Evolutionary conservation across 2,329 filamentous ascomycete species (phyloP).

Genomic region (Colletotrichum chlorophyti): DNA sequence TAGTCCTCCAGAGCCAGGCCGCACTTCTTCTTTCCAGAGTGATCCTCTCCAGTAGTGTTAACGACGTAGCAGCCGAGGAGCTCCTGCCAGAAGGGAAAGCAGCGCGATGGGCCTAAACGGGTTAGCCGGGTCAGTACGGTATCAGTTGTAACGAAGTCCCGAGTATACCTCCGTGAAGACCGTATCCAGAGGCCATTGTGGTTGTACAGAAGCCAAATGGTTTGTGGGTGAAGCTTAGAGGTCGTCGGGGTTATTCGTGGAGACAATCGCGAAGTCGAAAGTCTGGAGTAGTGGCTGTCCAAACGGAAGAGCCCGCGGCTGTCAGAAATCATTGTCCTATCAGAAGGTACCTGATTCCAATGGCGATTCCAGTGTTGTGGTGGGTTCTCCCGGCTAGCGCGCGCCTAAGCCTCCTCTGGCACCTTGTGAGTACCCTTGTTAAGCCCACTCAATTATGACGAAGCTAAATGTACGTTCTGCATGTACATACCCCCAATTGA

Average conservation of each 20-base stretch:
- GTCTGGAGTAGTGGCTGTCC: neutral
- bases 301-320: slow-evolving; percentile 17
- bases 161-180: slow-evolving; percentile 75
- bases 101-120: slow-evolving; percentile 69
- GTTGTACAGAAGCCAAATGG: slow-evolving; percentile 35
- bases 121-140: slow-evolving; percentile 31
- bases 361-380: neutral
- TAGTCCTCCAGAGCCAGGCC: slow-evolving; percentile 89
- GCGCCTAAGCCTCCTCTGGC: neutral
- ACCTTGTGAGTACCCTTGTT: neutral
- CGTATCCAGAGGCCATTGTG: slow-evolving; percentile 82
- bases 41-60: slow-evolving; percentile 82
- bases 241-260: slow-evolving; percentile 7
- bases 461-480: slow-evolving; percentile 8
- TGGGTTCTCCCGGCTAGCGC: slow-evolving; percentile 11
- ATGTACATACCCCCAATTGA: neutral
- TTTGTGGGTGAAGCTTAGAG: slow-evolving; percentile 26
- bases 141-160: neutral
- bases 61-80: slow-evolving; percentile 97
- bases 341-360: slow-evolving; percentile 19
- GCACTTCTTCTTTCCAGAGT: slow-evolving; percentile 87
- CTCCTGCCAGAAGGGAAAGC: slow-evolving; percentile 99
- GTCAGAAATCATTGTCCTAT: slow-evolving; percentile 15
- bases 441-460: slow-evolving; percentile 20
- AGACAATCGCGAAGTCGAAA: slow-evolving; percentile 10